Percentiles rank a stretch among this genome's conserved stretches.
phyloP scores from a whole-genome alignment of 106 monocot species.

The Acorus calamus region DNA sequence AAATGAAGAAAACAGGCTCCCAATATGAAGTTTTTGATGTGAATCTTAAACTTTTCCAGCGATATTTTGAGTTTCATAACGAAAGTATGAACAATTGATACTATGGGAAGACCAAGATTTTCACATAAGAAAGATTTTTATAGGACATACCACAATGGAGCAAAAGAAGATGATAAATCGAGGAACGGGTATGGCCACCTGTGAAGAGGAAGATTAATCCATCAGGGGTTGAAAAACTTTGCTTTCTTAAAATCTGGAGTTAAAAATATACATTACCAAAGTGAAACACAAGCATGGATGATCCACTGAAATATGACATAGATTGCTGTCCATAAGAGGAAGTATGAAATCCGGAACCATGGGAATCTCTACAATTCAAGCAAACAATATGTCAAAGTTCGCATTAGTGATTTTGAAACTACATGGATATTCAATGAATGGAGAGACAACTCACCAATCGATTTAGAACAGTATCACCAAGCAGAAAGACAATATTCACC shows the following conservation, averaged over 20 bases:
- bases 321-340: conserved; percentile 54
- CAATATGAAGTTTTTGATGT: too few relatives aligned
- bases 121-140: neutral
- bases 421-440: neutral
- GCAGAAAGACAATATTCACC: conserved; percentile 61
- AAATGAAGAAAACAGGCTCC: too few relatives aligned
- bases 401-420: neutral
- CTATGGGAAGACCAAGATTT: neutral
- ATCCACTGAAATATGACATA: conserved; percentile 82
- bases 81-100: too few relatives aligned
- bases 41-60: too few relatives aligned
- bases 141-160: conserved; percentile 57
- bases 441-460: conserved; percentile 36
- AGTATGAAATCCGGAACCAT: conserved; percentile 78
- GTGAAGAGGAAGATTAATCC: neutral
- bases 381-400: neutral
- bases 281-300: conserved; percentile 45
- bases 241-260: too few relatives aligned
- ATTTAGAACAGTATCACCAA: conserved; percentile 60
- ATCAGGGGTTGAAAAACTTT: too few relatives aligned
- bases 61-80: too few relatives aligned
- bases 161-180: conserved; percentile 42
- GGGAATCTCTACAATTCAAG: conserved; percentile 32
- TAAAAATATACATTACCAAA: conserved; percentile 31
- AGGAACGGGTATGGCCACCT: conserved; percentile 97